Evolutionary conservation across 2,329 filamentous ascomycete genomes (phyloP).

Genomic region (Dactylellina haptotyla): DNA sequence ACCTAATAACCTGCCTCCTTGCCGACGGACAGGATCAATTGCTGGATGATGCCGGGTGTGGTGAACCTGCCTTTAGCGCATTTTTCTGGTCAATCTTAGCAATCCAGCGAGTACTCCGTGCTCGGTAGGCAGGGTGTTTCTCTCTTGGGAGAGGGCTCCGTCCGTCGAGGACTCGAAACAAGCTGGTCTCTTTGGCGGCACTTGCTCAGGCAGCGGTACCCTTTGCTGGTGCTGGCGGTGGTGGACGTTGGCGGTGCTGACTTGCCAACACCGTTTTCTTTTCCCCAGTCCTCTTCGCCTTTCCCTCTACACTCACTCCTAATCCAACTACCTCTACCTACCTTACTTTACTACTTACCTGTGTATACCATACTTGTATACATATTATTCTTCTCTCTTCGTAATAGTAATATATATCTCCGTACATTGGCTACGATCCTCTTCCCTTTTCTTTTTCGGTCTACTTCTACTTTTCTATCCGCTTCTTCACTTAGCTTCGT

Average conservation of each 20-base stretch:
- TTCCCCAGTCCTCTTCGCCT: conserved; percentile 29
- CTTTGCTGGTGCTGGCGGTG: no score
- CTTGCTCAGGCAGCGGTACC: no score
- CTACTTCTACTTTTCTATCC: conserved; percentile 2
- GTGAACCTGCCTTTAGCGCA: conserved; percentile 30
- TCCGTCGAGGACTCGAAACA: conserved; percentile 37
- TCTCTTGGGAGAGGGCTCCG: conserved; percentile 13
- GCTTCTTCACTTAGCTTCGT: conserved; percentile 8
- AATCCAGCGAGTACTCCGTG: conserved; percentile 47
- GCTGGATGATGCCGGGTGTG: not conserved
- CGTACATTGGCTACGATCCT: conserved; percentile 26
- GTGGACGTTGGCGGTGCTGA: conserved; percentile 28
- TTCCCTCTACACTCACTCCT: conserved; percentile 15
- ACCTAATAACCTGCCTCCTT: conserved; percentile 37
- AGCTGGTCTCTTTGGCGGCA: conserved; percentile 35
- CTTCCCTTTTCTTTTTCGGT: conserved; percentile 24
- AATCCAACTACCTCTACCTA: conserved; percentile 6
- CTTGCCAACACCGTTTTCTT: conserved; percentile 46
- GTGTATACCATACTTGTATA: conserved; percentile 39
- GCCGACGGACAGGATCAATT: conserved; percentile 9
- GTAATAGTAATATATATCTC: conserved; percentile 40
- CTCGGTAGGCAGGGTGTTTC: conserved; percentile 40
- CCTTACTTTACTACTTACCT: conserved; percentile 8
- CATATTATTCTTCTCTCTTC: conserved; percentile 14
- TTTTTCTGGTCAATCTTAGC: no score